Evolutionary conservation across 2,329 filamentous ascomycete species (phyloP).

Genomic region (Colletotrichum melonis): DNA sequence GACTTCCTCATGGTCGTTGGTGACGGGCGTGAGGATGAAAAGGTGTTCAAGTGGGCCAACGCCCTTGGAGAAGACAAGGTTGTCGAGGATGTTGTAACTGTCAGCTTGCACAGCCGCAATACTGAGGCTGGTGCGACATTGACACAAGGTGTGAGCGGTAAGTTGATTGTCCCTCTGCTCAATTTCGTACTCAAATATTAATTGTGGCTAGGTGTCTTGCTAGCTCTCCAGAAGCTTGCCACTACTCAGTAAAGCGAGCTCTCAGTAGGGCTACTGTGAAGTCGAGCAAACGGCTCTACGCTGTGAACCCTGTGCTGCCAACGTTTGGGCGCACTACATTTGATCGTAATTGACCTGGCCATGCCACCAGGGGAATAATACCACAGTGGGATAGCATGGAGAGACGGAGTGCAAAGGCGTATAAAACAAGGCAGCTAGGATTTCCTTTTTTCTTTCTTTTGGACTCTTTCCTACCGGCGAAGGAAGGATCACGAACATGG

Average conservation of each 20-base stretch:
- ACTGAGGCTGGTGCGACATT: conserved; percentile 88
- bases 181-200: not conserved
- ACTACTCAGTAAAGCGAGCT: conserved; percentile 15
- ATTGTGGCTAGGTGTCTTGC: conserved; percentile 50
- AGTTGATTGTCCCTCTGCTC: conserved; percentile 45
- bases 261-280: not conserved
- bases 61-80: conserved; percentile 68
- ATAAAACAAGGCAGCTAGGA: conserved; percentile 28
- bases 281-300: not conserved
- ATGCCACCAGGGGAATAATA: conserved; percentile 33
- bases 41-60: conserved; percentile 95
- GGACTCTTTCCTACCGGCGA: not conserved
- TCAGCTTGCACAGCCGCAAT: conserved; percentile 87
- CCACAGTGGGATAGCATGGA: conserved; percentile 28
- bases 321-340: conserved; percentile 4
- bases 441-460: conserved; percentile 11
- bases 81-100: conserved; percentile 81
- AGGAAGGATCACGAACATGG: not conserved
- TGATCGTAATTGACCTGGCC: conserved; percentile 26
- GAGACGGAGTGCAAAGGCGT: conserved; percentile 25
- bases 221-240: conserved; percentile 56
- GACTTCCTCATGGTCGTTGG: conserved; percentile 93
- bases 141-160: conserved; percentile 92
- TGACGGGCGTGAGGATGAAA: conserved; percentile 92
- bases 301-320: not conserved